A percentile compares a stretch with the other conserved stretches of the same genome.
These are phyloP conservation scores for Debaryomyces psychrophilus DNA, from an alignment of 1,139 yeast genomes.

Conservation along the genomic window DNA sequence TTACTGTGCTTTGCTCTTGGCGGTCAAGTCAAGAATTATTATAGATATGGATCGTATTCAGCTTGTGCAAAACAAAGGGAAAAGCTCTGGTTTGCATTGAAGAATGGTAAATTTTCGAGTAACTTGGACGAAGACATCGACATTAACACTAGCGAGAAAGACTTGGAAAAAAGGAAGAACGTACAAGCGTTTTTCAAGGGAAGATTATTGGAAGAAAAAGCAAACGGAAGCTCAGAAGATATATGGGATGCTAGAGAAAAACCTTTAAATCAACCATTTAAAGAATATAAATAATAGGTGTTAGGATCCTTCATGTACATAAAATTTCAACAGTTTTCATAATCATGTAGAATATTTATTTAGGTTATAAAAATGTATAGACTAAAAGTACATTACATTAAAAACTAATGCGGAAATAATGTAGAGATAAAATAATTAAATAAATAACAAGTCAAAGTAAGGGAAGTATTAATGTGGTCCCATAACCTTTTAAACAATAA, in stretches of 20 bases:
- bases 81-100: conserved; percentile 80
- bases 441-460: background rate
- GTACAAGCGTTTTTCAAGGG: conserved; percentile 74
- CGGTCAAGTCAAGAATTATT: conserved; percentile 81
- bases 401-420: background rate
- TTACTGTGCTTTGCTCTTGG: conserved; percentile 87
- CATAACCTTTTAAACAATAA: background rate
- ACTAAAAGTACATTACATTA: conserved; percentile 1
- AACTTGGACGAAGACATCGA: conserved; percentile 22
- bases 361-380: conserved; percentile 6
- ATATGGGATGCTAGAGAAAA: conserved; percentile 66
- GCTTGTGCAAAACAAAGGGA: conserved; percentile 70
- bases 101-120: conserved; percentile 44
- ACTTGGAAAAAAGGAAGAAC: conserved; percentile 51
- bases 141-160: conserved; percentile 44
- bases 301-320: background rate
- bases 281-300: conserved; percentile 16
- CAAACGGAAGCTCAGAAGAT: conserved; percentile 76
- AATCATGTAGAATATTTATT: background rate
- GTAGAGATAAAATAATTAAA: conserved; percentile 6
- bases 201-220: conserved; percentile 60
- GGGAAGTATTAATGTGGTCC: background rate
- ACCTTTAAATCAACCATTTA: conserved; percentile 31
- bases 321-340: background rate
- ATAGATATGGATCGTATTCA: conserved; percentile 77